phyloP scores from a whole-genome alignment of 2,329 filamentous ascomycete species.

The Monosporascus sp. region DNA sequence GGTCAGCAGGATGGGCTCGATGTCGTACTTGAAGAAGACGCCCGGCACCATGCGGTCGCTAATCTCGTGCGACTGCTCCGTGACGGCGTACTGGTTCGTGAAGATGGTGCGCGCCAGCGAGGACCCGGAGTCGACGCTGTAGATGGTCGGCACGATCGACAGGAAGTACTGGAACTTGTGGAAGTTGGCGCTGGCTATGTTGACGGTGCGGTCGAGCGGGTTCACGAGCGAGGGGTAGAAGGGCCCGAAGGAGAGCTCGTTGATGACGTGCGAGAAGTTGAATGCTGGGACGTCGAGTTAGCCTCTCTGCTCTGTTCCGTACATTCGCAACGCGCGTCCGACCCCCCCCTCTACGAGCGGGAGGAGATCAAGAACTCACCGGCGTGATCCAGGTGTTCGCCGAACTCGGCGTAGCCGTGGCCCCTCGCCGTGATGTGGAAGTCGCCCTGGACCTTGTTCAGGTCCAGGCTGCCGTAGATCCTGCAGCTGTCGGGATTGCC shows the following conservation, averaged over 20 bases:
- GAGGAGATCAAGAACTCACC: slow-evolving; percentile 46
- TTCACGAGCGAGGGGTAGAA: slow-evolving; percentile 93
- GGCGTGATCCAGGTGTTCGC: slow-evolving; percentile 73
- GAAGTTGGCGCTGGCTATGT: slow-evolving; percentile 70
- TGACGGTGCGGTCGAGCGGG: slow-evolving; percentile 87
- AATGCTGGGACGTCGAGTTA: slow-evolving; percentile 56
- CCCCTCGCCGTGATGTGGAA: slow-evolving; percentile 96
- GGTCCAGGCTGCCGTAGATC: slow-evolving; percentile 81
- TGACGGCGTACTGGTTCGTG: slow-evolving; percentile 98
- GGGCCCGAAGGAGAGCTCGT: slow-evolving; percentile 93
- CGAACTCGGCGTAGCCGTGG: slow-evolving; percentile 85
- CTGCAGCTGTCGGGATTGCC: slow-evolving; percentile 68
- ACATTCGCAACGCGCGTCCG: background rate
- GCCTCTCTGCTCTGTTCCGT: background rate
- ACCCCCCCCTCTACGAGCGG: background rate
- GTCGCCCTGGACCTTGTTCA: slow-evolving; percentile 96
- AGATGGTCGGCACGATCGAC: slow-evolving; percentile 89
- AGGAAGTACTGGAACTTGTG: slow-evolving; percentile 98
- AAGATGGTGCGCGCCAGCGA: slow-evolving; percentile 55
- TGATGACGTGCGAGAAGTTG: slow-evolving; percentile 97
- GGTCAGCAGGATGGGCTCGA: slow-evolving; percentile 86
- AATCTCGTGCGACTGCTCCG: slow-evolving; percentile 72
- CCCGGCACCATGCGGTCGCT: slow-evolving; percentile 72
- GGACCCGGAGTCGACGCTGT: slow-evolving; percentile 54
- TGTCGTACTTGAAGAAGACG: slow-evolving; percentile 98